A percentile compares a stretch with the other conserved stretches of the same genome.
These are phyloP conservation scores for Volvariella volvacea DNA, from an alignment of 1,284 basidiomycete species.

Conservation along the genomic window DNA sequence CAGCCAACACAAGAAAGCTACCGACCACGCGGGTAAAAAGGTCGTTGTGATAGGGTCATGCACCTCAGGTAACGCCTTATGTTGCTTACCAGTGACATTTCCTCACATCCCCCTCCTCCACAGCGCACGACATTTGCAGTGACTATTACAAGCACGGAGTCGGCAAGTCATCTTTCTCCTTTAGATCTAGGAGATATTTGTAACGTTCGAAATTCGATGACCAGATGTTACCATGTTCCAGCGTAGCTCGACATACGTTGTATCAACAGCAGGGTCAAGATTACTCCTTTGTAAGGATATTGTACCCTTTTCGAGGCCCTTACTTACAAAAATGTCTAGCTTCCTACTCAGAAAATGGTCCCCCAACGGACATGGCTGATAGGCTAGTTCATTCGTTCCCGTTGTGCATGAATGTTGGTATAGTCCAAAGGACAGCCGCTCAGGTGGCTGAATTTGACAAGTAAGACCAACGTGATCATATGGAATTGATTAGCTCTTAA, in stretches of 20 bases:
- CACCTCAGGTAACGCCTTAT: conserved; percentile 38
- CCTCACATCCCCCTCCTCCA: neutral
- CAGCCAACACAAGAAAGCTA: conserved; percentile 37
- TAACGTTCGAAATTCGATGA: neutral
- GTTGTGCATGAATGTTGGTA: conserved; percentile 29
- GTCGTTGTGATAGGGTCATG: conserved; percentile 56
- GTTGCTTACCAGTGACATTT: neutral
- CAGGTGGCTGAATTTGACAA: conserved; percentile 49
- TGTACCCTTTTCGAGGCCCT: neutral
- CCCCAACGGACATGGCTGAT: conserved; percentile 45
- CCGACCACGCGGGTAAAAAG: conserved; percentile 48
- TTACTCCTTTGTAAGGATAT: conserved; percentile 18
- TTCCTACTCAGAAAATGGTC: conserved; percentile 43
- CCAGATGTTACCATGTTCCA: conserved; percentile 40
- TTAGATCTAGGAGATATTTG: neutral
- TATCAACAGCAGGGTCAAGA: conserved; percentile 26
- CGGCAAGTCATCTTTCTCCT: conserved; percentile 15
- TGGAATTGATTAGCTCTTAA: no score
- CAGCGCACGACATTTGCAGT: conserved; percentile 32
- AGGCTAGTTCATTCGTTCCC: conserved; percentile 39
- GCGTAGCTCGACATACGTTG: conserved; percentile 35
- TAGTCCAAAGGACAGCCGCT: conserved; percentile 37
- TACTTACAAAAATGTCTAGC: conserved; percentile 19
- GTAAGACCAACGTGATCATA: conserved; percentile 16
- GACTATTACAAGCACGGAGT: conserved; percentile 32